Evolutionary conservation across 1,284 basidiomycete genomes (phyloP).

Genomic region (Rhodotorula sp.): DNA sequence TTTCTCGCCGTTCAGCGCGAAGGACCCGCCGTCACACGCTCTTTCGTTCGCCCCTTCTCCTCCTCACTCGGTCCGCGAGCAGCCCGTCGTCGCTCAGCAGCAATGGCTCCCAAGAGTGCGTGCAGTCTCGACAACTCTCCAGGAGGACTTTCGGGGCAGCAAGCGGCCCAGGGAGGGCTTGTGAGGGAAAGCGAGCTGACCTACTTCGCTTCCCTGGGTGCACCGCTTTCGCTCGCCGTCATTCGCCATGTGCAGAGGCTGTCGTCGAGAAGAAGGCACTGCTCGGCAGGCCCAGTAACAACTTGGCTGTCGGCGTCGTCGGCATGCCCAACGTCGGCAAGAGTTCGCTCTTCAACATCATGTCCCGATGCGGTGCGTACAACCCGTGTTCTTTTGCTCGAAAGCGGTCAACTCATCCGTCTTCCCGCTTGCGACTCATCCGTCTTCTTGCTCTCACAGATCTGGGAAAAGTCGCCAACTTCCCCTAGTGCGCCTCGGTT

Average conservation of each 20-base stretch:
- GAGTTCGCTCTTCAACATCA: conserved; percentile 81
- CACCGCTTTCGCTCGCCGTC: too few relatives aligned
- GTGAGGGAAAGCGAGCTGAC: background rate
- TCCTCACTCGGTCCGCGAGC: conserved; percentile 8
- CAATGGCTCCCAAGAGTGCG: conserved; percentile 40
- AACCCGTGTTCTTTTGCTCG: background rate
- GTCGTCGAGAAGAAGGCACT: conserved; percentile 75
- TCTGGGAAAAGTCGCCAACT: conserved; percentile 92
- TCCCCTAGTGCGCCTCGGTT: conserved; percentile 64
- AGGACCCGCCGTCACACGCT: conserved; percentile 3
- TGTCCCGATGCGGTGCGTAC: conserved; percentile 77
- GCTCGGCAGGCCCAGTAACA: conserved; percentile 87
- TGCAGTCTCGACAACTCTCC: background rate
- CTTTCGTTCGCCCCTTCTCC: conserved; percentile 19
- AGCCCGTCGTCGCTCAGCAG: conserved; percentile 11
- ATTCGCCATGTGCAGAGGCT: conserved; percentile 54
- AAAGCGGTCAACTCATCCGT: background rate
- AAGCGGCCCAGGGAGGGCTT: background rate
- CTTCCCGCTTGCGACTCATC: background rate
- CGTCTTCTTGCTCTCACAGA: conserved; percentile 55
- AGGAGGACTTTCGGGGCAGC: background rate
- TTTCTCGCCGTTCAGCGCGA: conserved; percentile 5
- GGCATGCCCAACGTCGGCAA: conserved; percentile 93
- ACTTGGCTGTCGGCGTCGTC: conserved; percentile 88
- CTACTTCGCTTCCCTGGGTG: background rate